Base-by-base conservation (phyloP, 768 basidiomycete species). In the Kwoniella dendrophila region DNA sequence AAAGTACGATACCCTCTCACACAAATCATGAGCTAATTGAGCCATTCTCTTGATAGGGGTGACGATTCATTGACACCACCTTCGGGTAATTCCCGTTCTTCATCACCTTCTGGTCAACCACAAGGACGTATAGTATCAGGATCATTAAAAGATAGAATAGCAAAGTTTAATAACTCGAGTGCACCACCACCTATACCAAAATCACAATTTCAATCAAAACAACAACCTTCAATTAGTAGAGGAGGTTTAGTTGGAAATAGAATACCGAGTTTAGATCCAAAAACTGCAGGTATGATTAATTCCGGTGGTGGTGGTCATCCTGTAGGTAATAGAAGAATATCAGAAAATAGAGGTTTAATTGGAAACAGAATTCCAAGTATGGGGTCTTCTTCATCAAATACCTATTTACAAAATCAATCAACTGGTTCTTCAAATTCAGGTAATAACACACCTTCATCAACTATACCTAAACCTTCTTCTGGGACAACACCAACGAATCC, bases 61-160 rank as follows among this genome's bases (percentile, higher is more conserved):
- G 49, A 51, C 49, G 49, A 51, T 22, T 68, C 67, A 24, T 63
- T 62, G 48, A 64, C 62, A 27, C 67, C 61, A 18, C 67, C 67
- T 4, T 41, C 48, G 12, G 44, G 51, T 38, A 63, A 62, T 64
- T 67, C 67, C 12, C 72, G 69, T 45, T 67, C 48, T 16, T 62
- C 60, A 0, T 62, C 60, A 16, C 60, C 60, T 14, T 62, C 60
- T 24, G 34, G 32, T 14, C 32, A 47, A 8, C 24, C 29, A 3
- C 60, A 62, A 50, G 52, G 50, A 20, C 71, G 72, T 14, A 49
- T 63, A 34, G 70, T 75, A 18, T 69, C 69, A 16, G 74, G 72
- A n/a, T 73, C 74, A 4, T 66, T 75, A 63, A 75, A 75, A 71
- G 74, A 75, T 49, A 63, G 74, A 29, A 75, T 75, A 32, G 74